phyloP scores from a whole-genome alignment of 2,329 filamentous ascomycete species.

The Ophiostoma pallidulum region DNA sequence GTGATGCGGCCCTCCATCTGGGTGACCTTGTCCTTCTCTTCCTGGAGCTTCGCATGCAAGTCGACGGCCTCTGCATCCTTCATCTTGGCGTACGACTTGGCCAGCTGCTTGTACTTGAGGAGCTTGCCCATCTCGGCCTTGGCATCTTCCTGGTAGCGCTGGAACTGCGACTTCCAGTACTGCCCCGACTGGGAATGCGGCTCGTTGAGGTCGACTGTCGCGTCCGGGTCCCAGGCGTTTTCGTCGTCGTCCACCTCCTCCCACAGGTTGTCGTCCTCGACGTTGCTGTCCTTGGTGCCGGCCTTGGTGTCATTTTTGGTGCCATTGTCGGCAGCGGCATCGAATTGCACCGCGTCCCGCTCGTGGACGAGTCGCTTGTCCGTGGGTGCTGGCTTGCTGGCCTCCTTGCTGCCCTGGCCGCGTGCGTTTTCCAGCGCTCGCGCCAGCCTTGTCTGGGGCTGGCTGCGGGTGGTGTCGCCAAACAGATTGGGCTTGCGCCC shows the following conservation, averaged over 20 bases:
- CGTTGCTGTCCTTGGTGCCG: constrained; percentile 6
- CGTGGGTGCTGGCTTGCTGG: constrained; percentile 15
- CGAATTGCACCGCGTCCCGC: constrained; percentile 14
- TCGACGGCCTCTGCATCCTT: constrained; percentile 65
- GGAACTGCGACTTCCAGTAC: constrained; percentile 73
- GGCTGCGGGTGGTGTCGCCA: constrained; percentile 8
- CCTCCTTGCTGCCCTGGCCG: constrained; percentile 15
- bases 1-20: constrained; percentile 54
- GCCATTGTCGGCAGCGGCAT: constrained; percentile 13
- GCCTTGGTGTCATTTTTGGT: constrained; percentile 9
- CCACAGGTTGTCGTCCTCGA: constrained; percentile 37
- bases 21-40: constrained; percentile 57
- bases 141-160: constrained; percentile 63
- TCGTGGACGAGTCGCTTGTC: background rate
- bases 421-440: constrained; percentile 37
- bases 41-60: constrained; percentile 54
- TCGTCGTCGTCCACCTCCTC: constrained; percentile 39
- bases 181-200: constrained; percentile 65
- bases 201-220: constrained; percentile 62
- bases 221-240: constrained; percentile 41
- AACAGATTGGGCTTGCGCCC: constrained; percentile 15
- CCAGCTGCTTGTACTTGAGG: constrained; percentile 68
- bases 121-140: constrained; percentile 67
- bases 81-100: constrained; percentile 68
- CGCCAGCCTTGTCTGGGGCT: constrained; percentile 34